Evolutionary conservation across 176 grass and related monocot species (phyloP), one percentile per base, ranked within the genome.

Genomic region (Stipa capillata): DNA sequence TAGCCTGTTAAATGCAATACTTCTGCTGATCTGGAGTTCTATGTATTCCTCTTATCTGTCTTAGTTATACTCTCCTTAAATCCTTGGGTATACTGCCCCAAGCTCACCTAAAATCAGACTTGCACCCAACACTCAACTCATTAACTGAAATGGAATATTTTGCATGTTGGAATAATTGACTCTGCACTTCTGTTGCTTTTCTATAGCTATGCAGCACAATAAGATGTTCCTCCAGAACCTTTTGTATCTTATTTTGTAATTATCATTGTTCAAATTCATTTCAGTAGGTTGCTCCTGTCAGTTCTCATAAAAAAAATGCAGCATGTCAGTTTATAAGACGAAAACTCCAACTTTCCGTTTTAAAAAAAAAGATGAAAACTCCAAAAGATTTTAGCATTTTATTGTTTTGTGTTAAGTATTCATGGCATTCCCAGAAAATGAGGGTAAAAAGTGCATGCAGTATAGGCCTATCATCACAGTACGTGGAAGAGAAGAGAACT

Each of bases 401-500:
- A 68, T 34, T 70, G 34, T 12, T 84, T 50, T 41, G 4, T 50
- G 21, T 72, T 4, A 54, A 71, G 31, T 41, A 63, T 71, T 79
- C 17, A 69, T 80, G 47, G 29, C 31, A 54, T 68, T 15, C 21
- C 73, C 54, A 89, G 18, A 56, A 74, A 49, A 60, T 61, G 59
- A n/a, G n/a, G n/a, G 36, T 69, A 84, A 51, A 37, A 49, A 20
- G 24, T 12, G 24, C 4, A 51, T 79, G 58, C 35, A 72, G 13
- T 42, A 60, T 63, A 35, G 27, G 37, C 52, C 21, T 45, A 49
- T 53, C 27, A 61, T 51, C 69, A 80, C 20, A 61, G 2, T 53
- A 52, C 25, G 52, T 36, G 40, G n/a, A 31, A 62, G 44, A 42
- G 70, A 62, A 57, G 50, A 48, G 14, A 86, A 85, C 92, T 90